Evolutionary conservation across 2,329 filamentous ascomycete genomes (phyloP), one percentile per base, ranked within the genome.

Genomic region (Sporothrix globosa): DNA sequence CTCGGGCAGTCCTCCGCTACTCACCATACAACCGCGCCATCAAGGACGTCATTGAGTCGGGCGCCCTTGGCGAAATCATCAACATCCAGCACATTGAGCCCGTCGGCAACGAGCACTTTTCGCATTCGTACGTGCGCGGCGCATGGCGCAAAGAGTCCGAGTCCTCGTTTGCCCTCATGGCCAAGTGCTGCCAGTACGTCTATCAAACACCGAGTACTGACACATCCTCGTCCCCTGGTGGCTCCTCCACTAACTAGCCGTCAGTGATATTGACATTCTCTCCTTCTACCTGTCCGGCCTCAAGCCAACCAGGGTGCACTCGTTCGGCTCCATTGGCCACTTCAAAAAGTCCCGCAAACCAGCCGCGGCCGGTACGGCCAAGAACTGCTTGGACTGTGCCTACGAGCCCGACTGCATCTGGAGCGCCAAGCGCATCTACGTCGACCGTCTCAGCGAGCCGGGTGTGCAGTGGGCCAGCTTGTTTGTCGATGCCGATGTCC

Each of bases 31-130:
- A 65, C 60, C 60, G 60, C 14, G 44, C 58, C 13, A 27, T 65
- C 60, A 65, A 65, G 41, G 60, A 27, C 3, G 21, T 50, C 21
- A 48, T 65, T 24, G 60, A 65, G 24, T 50, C 60, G 24, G 60
- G 60, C 41, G 21, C 60, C 19, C 60, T 65, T 44, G 58, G 60
- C 41, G 60, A 65, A 13, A 65, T 65, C 21, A 65, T 65, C 60
- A 65, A 65, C 60, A 65, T 65, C 21, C 60, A 65, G 44, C 60
- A 65, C 60, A 65, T 65, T 48, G 60, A 65, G 44, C 60, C 60
- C 41, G 60, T 65, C 44, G 60, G 60, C 24, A 65, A 65, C 41
- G 61, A 65, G 44, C 61, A 65, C 61, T 65, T 65, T 50, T 19
- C 61, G 44, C 61, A 50, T 17, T 65, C 61, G 61, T 65, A 65